Conservation (phyloP, 148 eudicot genomes). For the Silene latifolia region DNA sequence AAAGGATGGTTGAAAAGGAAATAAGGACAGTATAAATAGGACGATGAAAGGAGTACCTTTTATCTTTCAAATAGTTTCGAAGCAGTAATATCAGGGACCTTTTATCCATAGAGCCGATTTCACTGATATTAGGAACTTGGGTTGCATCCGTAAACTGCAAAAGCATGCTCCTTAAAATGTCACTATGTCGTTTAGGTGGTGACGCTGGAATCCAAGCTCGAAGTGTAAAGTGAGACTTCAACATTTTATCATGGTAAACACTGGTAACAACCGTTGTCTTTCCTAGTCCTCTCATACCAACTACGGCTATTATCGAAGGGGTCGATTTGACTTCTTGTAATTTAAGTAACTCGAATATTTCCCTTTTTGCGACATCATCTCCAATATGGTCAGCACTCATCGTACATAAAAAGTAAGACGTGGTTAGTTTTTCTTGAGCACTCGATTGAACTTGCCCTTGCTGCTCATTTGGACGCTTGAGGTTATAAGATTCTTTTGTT, state of each 20-base stretch:
- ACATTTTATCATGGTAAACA: conserved; percentile 17
- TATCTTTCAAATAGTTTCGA: conserved; percentile 7
- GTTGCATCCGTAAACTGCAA: conserved; percentile 6
- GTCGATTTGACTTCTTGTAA: not conserved
- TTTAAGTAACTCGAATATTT: conserved; percentile 6
- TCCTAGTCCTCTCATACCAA: conserved; percentile 34
- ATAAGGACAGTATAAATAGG: no score
- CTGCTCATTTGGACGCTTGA: no score
- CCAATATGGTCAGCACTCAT: conserved; percentile 8
- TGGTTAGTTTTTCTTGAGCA: not conserved
- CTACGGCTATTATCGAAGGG: conserved; percentile 13
- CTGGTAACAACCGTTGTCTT: conserved; percentile 23
- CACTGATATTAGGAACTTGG: not conserved
- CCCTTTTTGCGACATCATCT: conserved; percentile 3
- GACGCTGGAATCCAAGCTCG: conserved; percentile 22
- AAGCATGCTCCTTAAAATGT: conserved; percentile 15
- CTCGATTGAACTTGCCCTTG: not conserved
- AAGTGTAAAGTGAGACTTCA: not conserved
- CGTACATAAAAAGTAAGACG: not conserved
- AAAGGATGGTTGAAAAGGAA: no score
- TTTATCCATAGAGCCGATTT: not conserved
- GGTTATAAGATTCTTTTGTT: not conserved
- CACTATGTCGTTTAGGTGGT: not conserved
- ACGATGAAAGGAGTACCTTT: conserved; percentile 11
- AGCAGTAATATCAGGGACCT: not conserved